phyloP scores from a whole-genome alignment of 768 basidiomycete genomes.

The Amanita brunnescens region DNA sequence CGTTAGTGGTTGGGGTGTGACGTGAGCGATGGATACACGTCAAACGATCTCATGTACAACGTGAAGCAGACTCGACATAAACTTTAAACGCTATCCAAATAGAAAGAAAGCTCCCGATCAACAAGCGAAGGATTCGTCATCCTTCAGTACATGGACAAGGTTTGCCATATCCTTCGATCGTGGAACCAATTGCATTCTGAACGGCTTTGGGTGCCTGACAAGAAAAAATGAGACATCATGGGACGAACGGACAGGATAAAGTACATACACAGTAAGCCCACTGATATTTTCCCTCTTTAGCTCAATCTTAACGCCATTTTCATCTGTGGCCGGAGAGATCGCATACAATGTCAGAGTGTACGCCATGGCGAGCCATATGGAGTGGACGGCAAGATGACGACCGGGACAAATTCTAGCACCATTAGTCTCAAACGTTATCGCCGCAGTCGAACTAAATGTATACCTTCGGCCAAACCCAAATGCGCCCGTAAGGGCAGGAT shows the following conservation, averaged over 20 bases:
- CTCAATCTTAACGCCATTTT: conserved; percentile 14
- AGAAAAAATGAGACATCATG: neutral
- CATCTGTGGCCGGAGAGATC: conserved; percentile 14
- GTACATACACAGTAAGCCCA: conserved; percentile 3
- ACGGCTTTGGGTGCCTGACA: conserved; percentile 5
- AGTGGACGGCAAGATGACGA: conserved; percentile 17
- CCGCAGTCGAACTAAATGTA: neutral
- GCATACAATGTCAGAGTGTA: conserved; percentile 16
- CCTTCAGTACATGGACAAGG: conserved; percentile 1
- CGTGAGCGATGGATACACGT: too few relatives aligned
- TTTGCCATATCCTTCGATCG: conserved; percentile 2
- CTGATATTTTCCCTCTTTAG: conserved; percentile 12
- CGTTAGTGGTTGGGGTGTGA: too few relatives aligned
- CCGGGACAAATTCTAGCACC: conserved; percentile 15
- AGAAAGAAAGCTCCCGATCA: neutral
- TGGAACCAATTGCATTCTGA: neutral
- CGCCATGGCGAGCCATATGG: conserved; percentile 17
- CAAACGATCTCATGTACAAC: neutral
- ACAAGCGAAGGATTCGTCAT: neutral
- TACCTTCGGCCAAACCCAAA: conserved; percentile 29
- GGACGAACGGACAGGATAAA: neutral
- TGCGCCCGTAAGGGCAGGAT: conserved; percentile 13
- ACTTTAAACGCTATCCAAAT: neutral
- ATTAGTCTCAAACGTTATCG: neutral
- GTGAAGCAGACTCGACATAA: neutral